Evolutionary conservation across 805 yeast species (phyloP), one percentile per base, ranked within the genome.

Genomic region (Candida rishiriensis): DNA sequence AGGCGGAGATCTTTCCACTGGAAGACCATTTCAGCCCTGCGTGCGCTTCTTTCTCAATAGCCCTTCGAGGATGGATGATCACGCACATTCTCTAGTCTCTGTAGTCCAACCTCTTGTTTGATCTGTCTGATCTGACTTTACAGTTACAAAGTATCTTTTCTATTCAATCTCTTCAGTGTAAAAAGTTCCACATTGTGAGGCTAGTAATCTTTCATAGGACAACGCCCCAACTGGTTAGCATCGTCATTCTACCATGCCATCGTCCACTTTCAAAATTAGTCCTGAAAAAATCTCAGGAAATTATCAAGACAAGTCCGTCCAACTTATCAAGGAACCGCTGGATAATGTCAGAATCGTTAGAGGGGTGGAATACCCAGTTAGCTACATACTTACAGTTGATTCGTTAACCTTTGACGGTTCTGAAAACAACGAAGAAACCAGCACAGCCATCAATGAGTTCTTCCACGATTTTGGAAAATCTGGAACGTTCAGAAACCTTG

Each of bases 361-460:
- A 34, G 47, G 47, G 14, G 32, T 32, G 15, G 51, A 44, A 33
- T 47, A 39, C 21, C 51, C 51, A 11, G 14, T 37, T 4, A n/a
- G 26, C 12, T 29, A 15, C 14, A 26, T 12, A 10, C n/a, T 29
- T 37, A 16, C 33, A 32, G 14, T 41, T 28, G 40, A 36, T 12
- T 29, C 39, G 13, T 13, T 8, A 34, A 34, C 15, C 15, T 8
- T 34, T 34, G 36, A 8, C 8, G 36, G 18, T 14, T 14, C 15
- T 36, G 10, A 36, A 12, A 18, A 17, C 41, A 7, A 21, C 26
- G 38, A 30, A 40, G 30, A 16, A 12, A 16, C 11, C 17, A 32
- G 14, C 31, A 30, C 21, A 18, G 32, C 18, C 11, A 29, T 47
- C 16, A 31, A 31, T 14, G 21, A 42, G 13, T 48, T 52, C 34